Percentiles rank a stretch among this genome's conserved stretches.
These are phyloP conservation scores for Amanita inopinata DNA, from an alignment of 768 basidiomycete species.

Conservation along the genomic window DNA sequence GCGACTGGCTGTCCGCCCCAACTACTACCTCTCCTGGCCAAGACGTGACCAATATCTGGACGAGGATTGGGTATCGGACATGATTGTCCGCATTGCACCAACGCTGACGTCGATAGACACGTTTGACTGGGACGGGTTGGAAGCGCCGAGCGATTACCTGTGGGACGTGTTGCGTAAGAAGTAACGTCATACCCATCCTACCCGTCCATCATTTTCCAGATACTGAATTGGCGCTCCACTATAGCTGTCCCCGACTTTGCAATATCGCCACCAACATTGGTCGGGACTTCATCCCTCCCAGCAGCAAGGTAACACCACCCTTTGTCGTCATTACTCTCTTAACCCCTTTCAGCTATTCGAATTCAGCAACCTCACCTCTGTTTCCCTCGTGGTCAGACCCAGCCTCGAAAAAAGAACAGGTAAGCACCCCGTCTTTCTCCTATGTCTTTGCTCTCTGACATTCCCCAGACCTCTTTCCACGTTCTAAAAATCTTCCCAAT, in stretches of 20 bases:
- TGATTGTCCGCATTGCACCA: conserved; percentile 24
- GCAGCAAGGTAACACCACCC: conserved; percentile 19
- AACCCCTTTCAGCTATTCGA: conserved; percentile 24
- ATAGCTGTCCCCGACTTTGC: conserved; percentile 33
- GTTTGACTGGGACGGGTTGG: conserved; percentile 45
- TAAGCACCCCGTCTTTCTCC: conserved; percentile 11
- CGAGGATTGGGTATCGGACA: conserved; percentile 31
- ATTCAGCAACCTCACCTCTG: conserved; percentile 32
- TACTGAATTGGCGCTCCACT: background rate
- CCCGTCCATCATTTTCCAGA: background rate
- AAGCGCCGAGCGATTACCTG: conserved; percentile 31
- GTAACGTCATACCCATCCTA: conserved; percentile 18
- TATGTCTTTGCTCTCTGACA: too few relatives aligned
- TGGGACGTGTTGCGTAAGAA: conserved; percentile 30
- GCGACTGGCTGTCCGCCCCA: conserved; percentile 37
- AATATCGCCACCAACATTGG: conserved; percentile 39
- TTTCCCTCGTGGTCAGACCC: conserved; percentile 38
- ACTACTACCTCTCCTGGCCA: conserved; percentile 45
- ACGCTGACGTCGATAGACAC: conserved; percentile 26
- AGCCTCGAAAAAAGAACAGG: conserved; percentile 26
- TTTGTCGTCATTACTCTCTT: background rate
- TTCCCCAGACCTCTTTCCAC: conserved; percentile 32
- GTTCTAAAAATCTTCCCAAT: conserved; percentile 28
- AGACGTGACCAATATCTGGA: conserved; percentile 28
- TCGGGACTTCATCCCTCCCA: conserved; percentile 21